Evolutionary conservation across 2,329 filamentous ascomycete species (phyloP).

Genomic region (Alternaria angustiovoidea): DNA sequence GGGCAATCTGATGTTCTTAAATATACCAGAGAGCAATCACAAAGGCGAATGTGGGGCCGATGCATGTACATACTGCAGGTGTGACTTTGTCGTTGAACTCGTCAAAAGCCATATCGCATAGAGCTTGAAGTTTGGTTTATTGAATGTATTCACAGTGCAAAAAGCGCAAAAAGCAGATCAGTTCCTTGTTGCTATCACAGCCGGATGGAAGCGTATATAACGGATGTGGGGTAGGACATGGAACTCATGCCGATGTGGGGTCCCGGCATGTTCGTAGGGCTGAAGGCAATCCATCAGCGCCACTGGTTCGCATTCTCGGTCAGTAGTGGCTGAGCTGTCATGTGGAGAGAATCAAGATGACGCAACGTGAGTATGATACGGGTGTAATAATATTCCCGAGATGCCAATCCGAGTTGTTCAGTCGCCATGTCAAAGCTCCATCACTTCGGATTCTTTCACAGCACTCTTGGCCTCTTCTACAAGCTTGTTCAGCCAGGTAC

Average conservation of each 20-base stretch:
- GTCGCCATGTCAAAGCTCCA: constrained; percentile 24
- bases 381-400: neutral
- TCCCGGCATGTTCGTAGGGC: constrained; percentile 23
- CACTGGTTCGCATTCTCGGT: constrained; percentile 1
- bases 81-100: constrained; percentile 44
- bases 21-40: neutral
- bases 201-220: constrained; percentile 18
- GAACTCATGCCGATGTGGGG: constrained; percentile 34
- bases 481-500: constrained; percentile 51
- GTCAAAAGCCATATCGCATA: constrained; percentile 39
- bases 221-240: constrained; percentile 31
- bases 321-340: neutral
- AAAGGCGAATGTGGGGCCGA: constrained; percentile 28
- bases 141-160: neutral
- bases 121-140: neutral
- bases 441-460: constrained; percentile 19
- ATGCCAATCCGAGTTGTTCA: neutral
- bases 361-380: neutral
- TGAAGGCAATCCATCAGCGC: neutral
- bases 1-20: neutral
- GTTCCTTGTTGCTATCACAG: neutral
- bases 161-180: neutral
- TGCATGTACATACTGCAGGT: constrained; percentile 32
- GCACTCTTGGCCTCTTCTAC: constrained; percentile 26
- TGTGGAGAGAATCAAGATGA: constrained; percentile 1